Percentiles rank a stretch among this genome's conserved stretches.
These are phyloP conservation scores for Eragrostis tef DNA, from an alignment of 202 grass and related monocot genomes.

Conservation along the genomic window DNA sequence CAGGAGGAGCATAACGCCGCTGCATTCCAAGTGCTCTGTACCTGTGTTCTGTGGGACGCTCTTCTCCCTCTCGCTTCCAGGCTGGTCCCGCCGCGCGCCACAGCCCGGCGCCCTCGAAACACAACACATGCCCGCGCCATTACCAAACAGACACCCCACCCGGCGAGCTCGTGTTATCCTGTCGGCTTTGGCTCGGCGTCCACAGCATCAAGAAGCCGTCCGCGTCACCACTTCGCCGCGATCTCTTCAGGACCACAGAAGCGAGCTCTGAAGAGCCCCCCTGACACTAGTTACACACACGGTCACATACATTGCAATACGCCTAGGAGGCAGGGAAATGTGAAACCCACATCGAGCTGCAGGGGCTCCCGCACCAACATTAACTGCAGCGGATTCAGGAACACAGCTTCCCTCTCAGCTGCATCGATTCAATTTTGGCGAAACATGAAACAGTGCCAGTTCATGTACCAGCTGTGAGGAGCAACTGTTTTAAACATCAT, in stretches of 20 bases:
- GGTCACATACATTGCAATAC: slow-evolving; percentile 35
- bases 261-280: slow-evolving; percentile 29
- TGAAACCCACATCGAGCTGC: slow-evolving; percentile 50
- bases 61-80: neutral
- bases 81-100: slow-evolving; percentile 30
- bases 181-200: slow-evolving; percentile 31
- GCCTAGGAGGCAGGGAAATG: slow-evolving; percentile 7
- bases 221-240: slow-evolving; percentile 31
- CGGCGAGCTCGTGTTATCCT: slow-evolving; percentile 38
- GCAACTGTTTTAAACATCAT: neutral
- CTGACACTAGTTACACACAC: slow-evolving; percentile 47
- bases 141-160: slow-evolving; percentile 9
- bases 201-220: slow-evolving; percentile 42
- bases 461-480: slow-evolving; percentile 6
- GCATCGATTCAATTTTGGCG: slow-evolving; percentile 18
- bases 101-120: slow-evolving; percentile 34
- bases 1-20: neutral
- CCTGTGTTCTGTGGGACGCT: neutral
- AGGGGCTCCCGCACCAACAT: slow-evolving; percentile 35
- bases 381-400: slow-evolving; percentile 40
- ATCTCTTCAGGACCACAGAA: slow-evolving; percentile 50
- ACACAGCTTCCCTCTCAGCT: slow-evolving; percentile 4
- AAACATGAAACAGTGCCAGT: neutral
- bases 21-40: neutral
- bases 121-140: slow-evolving; percentile 8